Evolutionary conservation across 2,329 filamentous ascomycete species (phyloP).

Genomic region (Botrytis cinerea): DNA sequence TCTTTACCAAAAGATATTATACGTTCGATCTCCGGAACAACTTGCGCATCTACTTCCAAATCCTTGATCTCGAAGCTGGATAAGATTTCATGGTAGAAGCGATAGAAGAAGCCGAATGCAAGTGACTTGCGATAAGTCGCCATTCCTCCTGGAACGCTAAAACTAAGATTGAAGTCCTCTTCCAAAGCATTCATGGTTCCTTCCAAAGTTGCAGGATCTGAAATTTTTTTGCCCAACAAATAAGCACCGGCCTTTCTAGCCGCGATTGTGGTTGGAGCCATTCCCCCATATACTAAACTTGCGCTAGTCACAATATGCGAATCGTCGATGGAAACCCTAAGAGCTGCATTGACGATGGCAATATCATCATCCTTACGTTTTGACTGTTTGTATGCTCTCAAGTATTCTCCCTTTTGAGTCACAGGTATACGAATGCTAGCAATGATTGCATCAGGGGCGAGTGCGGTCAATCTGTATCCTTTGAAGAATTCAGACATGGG

Average conservation of each 20-base stretch:
- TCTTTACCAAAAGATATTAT: constrained; percentile 78
- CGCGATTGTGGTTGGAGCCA: constrained; percentile 89
- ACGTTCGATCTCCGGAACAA: constrained; percentile 80
- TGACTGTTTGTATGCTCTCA: constrained; percentile 91
- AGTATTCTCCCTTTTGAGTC: constrained; percentile 76
- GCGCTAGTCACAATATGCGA: constrained; percentile 70
- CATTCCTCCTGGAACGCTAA: constrained; percentile 95
- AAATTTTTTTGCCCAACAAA: constrained; percentile 75
- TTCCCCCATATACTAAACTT: constrained; percentile 88
- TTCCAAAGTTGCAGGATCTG: constrained; percentile 80
- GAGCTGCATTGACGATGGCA: constrained; percentile 88
- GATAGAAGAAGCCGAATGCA: constrained; percentile 92
- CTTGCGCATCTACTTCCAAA: constrained; percentile 67
- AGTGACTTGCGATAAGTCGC: constrained; percentile 91
- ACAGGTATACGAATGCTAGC: constrained; percentile 83
- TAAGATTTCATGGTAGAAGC: constrained; percentile 90
- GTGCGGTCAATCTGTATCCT: constrained; percentile 81
- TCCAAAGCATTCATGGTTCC: constrained; percentile 89
- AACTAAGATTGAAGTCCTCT: constrained; percentile 82
- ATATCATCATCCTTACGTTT: constrained; percentile 99
- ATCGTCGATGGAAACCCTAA: constrained; percentile 72
- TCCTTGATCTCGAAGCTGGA: constrained; percentile 55
- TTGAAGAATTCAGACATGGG: constrained; percentile 92
- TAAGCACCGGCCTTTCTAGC: constrained; percentile 77
- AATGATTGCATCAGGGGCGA: constrained; percentile 81